Evolutionary conservation across 345 rosid genomes (phyloP), one percentile per base, ranked within the genome.

Genomic region (Bruguiera parviflora): DNA sequence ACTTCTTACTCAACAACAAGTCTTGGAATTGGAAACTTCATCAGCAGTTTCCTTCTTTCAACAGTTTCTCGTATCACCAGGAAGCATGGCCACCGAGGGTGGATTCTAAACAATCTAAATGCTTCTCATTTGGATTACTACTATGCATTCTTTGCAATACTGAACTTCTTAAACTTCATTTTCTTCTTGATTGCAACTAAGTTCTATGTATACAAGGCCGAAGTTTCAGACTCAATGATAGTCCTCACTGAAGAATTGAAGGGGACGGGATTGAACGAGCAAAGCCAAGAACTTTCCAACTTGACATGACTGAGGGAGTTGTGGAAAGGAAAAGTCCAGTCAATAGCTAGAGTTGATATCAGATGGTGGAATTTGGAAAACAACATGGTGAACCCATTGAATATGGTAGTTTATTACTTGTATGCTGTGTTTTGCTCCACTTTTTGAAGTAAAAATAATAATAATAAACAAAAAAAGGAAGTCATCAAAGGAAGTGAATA

Each of bases 61-160:
- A 83, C 93, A 0, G 87, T 88, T 72, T 69, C 89, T 52, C 60
- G 27, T 15, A 62, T 92, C 57, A 89, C 99, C 3, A 73, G 77
- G 72, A 67, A 73, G 37, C 68, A 73, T 0, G 89, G 93, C 9
- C 84, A 81, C 60, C 69, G 63, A 18, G 91, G 89, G 24, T 92
- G 97, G 97, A 92, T 95, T 66, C 61, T 79, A 69, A 77, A 89
- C 72, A 88, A 92, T 80, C 81, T 95, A 53, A 92, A 89, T 46
- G 87, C 79, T 21, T 92, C 97, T 3, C 89, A 85, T 73, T 65
- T 89, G 58, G 96, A 91, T 73, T 70, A 92, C 66, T 88, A 92
- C 65, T 92, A 88, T 47, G 87, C 87, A 0, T 85, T 95, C 75
- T 85, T 89, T 0, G 85, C 89, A 0, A 68, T 85, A 32, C 81